Percentiles rank a stretch among this genome's conserved stretches.
These are phyloP conservation scores for Coemansia sp. DNA, from an alignment of 192 early-diverging fungal species.

Conservation along the genomic window DNA sequence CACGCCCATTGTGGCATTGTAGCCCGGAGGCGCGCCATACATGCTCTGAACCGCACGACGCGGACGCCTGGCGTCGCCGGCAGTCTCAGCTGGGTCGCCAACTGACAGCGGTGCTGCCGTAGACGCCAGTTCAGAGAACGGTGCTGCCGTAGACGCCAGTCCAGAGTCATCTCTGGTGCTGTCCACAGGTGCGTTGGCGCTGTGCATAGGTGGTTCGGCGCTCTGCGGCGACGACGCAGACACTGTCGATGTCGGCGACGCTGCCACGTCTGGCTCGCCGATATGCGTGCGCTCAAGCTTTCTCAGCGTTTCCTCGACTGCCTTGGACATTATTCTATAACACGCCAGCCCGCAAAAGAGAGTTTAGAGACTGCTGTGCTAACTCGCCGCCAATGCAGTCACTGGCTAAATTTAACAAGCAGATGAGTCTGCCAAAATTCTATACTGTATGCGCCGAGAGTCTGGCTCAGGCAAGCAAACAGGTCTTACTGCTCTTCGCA, in stretches of 20 bases:
- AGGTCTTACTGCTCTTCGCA: neutral
- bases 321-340: conserved; percentile 52
- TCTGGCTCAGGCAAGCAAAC: neutral
- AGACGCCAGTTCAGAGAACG: conserved; percentile 4
- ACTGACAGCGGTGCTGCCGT: conserved; percentile 15
- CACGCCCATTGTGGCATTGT: conserved; percentile 53
- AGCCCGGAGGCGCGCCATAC: conserved; percentile 55
- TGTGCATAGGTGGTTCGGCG: neutral
- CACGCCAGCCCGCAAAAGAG: neutral
- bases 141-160: conserved; percentile 12
- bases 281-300: conserved; percentile 49
- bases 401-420: neutral
- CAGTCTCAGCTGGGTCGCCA: conserved; percentile 6
- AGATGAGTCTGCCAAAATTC: neutral
- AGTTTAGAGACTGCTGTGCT: neutral
- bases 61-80: conserved; percentile 26
- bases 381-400: neutral
- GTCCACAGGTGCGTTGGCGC: conserved; percentile 9
- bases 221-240: conserved; percentile 21
- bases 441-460: neutral
- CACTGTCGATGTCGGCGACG: conserved; percentile 36
- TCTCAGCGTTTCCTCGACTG: conserved; percentile 51
- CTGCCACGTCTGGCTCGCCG: conserved; percentile 23
- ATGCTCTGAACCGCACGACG: conserved; percentile 55
- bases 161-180: conserved; percentile 13